Conservation (phyloP, 192 early-diverging fungal species). For the Ramicandelaber brevisporus region DNA sequence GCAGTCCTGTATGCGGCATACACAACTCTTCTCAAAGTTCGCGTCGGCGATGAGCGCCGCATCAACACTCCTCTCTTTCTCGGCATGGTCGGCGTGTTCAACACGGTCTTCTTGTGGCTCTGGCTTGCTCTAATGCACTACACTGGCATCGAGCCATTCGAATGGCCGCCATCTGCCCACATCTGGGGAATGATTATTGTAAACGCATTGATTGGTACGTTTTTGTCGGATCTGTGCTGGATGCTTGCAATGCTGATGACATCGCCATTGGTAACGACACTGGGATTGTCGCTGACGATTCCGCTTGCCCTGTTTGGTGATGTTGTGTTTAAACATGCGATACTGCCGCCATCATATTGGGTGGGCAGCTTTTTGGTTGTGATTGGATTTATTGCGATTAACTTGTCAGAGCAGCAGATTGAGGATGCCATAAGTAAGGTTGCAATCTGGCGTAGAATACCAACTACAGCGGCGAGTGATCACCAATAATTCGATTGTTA, state of each 20-base stretch:
- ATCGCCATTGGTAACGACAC: conserved; percentile 52
- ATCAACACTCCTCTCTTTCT: conserved; percentile 51
- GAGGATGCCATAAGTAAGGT: no score
- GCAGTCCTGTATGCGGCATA: conserved; percentile 58
- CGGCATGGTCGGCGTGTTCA: conserved; percentile 53
- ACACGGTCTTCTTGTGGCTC: conserved; percentile 38
- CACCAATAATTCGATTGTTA: no score
- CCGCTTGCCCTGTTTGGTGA: conserved; percentile 44
- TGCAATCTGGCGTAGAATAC: no score
- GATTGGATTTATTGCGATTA: no score
- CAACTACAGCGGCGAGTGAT: no score
- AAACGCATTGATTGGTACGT: conserved; percentile 55
- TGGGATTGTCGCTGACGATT: conserved; percentile 52
- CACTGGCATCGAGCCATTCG: conserved; percentile 32
- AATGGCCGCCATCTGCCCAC: conserved; percentile 19
- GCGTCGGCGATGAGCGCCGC: conserved; percentile 34
- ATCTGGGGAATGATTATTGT: conserved; percentile 34
- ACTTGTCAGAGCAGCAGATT: no score
- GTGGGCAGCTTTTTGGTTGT: no score
- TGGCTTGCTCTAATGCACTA: conserved; percentile 28
- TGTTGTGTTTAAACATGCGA: conserved; percentile 39
- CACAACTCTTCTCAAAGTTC: conserved; percentile 39
- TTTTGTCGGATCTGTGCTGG: conserved; percentile 63
- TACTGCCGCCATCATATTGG: no score
- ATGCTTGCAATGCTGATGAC: conserved; percentile 52